A percentile compares a stretch with the other conserved stretches of the same genome.
phyloP scores from a whole-genome alignment of 225 moss, liverwort and hornwort genomes.

The Thuidium tamariscinum region DNA sequence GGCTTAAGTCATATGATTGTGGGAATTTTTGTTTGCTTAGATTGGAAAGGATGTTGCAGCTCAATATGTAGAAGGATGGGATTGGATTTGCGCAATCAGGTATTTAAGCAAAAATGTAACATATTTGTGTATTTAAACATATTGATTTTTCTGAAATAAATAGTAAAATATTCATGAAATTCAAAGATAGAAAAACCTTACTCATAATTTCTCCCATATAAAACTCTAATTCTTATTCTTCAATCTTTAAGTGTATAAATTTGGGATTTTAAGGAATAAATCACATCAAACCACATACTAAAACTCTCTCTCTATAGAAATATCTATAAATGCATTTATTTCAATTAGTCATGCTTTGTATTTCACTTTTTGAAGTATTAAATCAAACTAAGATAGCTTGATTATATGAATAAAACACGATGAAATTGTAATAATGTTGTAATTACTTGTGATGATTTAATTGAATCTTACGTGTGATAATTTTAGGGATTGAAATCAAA shows the following conservation, averaged over 20 bases:
- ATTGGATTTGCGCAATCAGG: constrained; percentile 84
- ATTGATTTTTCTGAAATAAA: not conserved
- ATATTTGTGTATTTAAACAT: not conserved
- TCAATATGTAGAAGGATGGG: constrained; percentile 94
- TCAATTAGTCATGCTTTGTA: not conserved
- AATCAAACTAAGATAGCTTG: not conserved
- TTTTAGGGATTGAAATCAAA: not conserved
- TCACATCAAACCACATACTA: not conserved
- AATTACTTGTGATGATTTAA: not conserved
- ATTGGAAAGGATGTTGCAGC: constrained; percentile 90
- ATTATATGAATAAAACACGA: not conserved
- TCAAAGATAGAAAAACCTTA: not conserved
- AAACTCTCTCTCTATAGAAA: rapidly evolving
- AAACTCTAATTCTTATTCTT: not conserved
- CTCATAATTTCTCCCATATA: not conserved
- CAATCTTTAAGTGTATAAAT: not conserved
- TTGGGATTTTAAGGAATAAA: not conserved
- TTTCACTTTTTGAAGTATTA: not conserved
- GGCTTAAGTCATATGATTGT: not conserved
- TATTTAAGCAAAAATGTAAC: not conserved
- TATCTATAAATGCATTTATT: no score
- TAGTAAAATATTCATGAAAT: no score
- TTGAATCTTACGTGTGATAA: no score
- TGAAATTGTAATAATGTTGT: not conserved
- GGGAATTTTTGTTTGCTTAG: not conserved